Evolutionary conservation across 108 stramenopile genomes (phyloP).

Genomic region (Cyclotella atomus): DNA sequence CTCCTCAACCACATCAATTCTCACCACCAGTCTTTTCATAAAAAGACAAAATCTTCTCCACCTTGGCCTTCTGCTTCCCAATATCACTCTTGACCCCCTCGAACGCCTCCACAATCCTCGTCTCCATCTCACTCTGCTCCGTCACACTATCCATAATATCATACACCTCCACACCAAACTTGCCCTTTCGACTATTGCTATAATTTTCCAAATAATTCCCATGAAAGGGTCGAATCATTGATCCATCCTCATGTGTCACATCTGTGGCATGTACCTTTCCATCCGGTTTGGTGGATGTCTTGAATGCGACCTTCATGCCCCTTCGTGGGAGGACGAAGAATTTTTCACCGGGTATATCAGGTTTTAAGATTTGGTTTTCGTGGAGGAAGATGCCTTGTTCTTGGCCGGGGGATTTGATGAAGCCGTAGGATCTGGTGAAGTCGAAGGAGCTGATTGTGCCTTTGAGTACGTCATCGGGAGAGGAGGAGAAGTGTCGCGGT

Average conservation of each 20-base stretch:
- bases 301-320: no score
- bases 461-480: no score
- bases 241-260: conserved; percentile 23
- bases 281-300: no score
- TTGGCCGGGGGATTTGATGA: no score
- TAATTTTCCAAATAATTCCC: conserved; percentile 11
- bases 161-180: conserved; percentile 23
- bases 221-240: conserved; percentile 9
- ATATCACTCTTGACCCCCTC: conserved; percentile 18
- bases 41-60: conserved; percentile 5
- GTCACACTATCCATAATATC: conserved; percentile 22
- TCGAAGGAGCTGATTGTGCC: no score
- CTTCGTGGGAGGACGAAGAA: no score
- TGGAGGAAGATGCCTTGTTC: no score
- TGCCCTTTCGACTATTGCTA: conserved; percentile 9
- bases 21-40: neutral
- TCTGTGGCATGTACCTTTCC: no score
- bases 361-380: no score
- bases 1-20: neutral
- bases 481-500: no score
- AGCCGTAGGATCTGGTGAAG: no score
- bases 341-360: no score
- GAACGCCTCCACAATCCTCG: conserved; percentile 25
- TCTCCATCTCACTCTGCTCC: conserved; percentile 40
- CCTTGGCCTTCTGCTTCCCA: conserved; percentile 11